phyloP scores from a whole-genome alignment of 2,329 filamentous ascomycete species.

The Claviceps quebecensis region DNA sequence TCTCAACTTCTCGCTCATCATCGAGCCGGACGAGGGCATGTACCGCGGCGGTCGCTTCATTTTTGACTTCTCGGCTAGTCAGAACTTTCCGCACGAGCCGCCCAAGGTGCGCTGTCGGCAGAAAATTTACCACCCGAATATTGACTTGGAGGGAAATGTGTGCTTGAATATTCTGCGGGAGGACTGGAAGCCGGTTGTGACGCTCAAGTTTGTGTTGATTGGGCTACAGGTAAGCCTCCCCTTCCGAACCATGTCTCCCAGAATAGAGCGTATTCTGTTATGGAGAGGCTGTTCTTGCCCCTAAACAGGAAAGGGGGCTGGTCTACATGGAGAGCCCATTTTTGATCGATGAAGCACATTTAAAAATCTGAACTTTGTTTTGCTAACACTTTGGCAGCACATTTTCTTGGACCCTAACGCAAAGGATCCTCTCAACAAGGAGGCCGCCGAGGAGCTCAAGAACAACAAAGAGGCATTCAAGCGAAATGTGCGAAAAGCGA shows the following conservation, averaged over 20 bases:
- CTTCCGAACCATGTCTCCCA: too few species aligned
- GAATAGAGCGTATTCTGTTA: too few species aligned
- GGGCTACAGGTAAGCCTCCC: slow-evolving; percentile 60
- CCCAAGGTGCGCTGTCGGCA: slow-evolving; percentile 94
- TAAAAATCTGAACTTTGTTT: background rate
- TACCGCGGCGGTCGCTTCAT: slow-evolving; percentile 82
- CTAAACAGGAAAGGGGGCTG: too few species aligned
- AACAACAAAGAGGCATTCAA: slow-evolving; percentile 79
- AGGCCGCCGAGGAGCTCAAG: slow-evolving; percentile 85
- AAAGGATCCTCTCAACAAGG: slow-evolving; percentile 95
- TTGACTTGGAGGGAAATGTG: slow-evolving; percentile 93
- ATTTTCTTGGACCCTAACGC: slow-evolving; percentile 96
- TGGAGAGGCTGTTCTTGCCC: too few species aligned
- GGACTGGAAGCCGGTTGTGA: slow-evolving; percentile 98
- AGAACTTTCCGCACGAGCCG: slow-evolving; percentile 92
- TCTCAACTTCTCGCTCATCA: slow-evolving; percentile 68
- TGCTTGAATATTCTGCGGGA: slow-evolving; percentile 94
- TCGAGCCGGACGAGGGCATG: slow-evolving; percentile 73
- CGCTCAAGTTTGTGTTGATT: slow-evolving; percentile 91
- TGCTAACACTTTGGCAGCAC: slow-evolving; percentile 44
- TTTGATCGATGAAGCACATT: too few species aligned
- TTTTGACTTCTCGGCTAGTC: slow-evolving; percentile 84
- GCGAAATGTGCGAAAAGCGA: slow-evolving; percentile 72
- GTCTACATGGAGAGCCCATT: too few species aligned
- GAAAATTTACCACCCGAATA: slow-evolving; percentile 99